Base-by-base conservation (phyloP, 2,329 filamentous ascomycete genomes). In the Diaporthe ilicicola region DNA sequence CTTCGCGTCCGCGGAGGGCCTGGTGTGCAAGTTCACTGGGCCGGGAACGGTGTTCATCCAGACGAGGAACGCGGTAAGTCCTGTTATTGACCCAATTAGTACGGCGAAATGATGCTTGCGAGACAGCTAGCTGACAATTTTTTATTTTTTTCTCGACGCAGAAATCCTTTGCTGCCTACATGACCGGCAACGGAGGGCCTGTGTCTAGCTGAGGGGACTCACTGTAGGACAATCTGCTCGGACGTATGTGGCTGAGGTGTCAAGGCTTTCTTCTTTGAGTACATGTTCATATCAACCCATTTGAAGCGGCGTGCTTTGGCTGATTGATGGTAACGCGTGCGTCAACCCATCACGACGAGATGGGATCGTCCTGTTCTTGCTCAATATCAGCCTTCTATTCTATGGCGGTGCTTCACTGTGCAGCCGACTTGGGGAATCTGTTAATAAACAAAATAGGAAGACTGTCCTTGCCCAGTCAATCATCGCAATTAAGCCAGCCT, bases 41-140 rank as follows among this genome's bases (percentile, higher is more conserved):
- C 96, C 96, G 0, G 96, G 96, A 0, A 97, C 94, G 0, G 89
- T 99, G 0, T 98, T 95, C 78, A 87, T 98, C 76, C 96, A 99
- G 82, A 98, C 96, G 1, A 89, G 96, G 73, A 98, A 98, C 78
- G 87, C 94, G 65, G 88, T 90, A 82, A 79, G 89, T 84, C 44
- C 12, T 56, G 19, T 7, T 37, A 34, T 53, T 22, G 39, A 3
- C 39, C 15, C 15, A 19, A 10, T 15, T 34, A 29, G 48, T 1
- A 19, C 1, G 2, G 15, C 34, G 37, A 24, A 24, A 7, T 8
- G 17, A 6, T 17, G 12, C 4, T 10, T 46, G 39, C 17, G 27
- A 46, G 10, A 39, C 2, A 22, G 24, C 24, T 48, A 8, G 32
- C 44, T 34, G 27, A 44, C 9, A 19, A n/a, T 12, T 55, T 9